Evolutionary conservation across 2,329 filamentous ascomycete genomes (phyloP).

Genomic region (Hymenoscyphus linearis): DNA sequence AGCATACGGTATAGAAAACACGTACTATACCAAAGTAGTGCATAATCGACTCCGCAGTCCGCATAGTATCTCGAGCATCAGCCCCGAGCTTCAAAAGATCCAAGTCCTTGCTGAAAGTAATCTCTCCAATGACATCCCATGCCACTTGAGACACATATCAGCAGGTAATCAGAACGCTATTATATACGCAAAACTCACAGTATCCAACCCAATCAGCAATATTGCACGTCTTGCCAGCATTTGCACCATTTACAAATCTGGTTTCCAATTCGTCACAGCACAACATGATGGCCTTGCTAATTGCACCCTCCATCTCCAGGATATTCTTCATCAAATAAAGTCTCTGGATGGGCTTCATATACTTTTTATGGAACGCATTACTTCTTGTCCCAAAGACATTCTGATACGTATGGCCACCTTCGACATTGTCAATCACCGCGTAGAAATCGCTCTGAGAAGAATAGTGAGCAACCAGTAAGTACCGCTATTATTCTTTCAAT

Average conservation of each 20-base stretch:
- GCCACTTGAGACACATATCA: slow-evolving; percentile 38
- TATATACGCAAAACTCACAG: slow-evolving; percentile 20
- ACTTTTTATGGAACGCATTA: slow-evolving; percentile 16
- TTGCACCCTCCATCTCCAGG: slow-evolving; percentile 25
- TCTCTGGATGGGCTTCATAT: slow-evolving; percentile 25
- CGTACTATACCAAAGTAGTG: neutral
- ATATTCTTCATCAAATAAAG: slow-evolving; percentile 25
- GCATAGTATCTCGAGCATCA: slow-evolving; percentile 27
- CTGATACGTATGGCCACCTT: slow-evolving; percentile 13
- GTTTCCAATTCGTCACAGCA: slow-evolving; percentile 33
- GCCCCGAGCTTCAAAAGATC: slow-evolving; percentile 34
- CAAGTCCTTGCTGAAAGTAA: slow-evolving; percentile 36
- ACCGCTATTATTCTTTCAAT: neutral
- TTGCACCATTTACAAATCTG: slow-evolving; percentile 29
- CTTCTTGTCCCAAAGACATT: slow-evolving; percentile 22
- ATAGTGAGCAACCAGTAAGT: too few species aligned
- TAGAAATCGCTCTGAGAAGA: slow-evolving; percentile 21
- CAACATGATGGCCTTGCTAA: slow-evolving; percentile 30
- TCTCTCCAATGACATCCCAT: slow-evolving; percentile 37
- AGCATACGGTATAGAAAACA: slow-evolving; percentile 12
- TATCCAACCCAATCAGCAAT: slow-evolving; percentile 39
- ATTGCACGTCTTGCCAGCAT: slow-evolving; percentile 30
- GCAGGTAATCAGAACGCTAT: slow-evolving; percentile 32
- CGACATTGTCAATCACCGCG: slow-evolving; percentile 19
- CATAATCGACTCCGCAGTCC: slow-evolving; percentile 10